These are phyloP conservation scores for Colletotrichum chrysophilum DNA, from an alignment of 2,329 filamentous ascomycete species.

Conservation along the genomic window DNA sequence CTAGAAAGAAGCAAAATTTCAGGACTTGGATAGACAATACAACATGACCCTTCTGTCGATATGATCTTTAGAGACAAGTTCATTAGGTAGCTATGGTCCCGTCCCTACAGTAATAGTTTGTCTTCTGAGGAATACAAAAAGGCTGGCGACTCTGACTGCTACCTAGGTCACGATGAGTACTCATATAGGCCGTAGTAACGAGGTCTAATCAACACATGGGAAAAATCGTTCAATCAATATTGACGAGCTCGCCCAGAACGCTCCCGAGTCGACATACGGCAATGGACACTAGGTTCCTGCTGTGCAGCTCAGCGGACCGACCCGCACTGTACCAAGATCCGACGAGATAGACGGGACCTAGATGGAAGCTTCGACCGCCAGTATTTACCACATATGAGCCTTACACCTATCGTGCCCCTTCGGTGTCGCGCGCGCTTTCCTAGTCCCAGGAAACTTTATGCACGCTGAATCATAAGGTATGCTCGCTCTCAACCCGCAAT, in stretches of 20 bases:
- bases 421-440: background rate
- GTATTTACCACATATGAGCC: background rate
- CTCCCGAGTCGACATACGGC: background rate
- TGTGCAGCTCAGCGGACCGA: background rate
- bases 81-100: background rate
- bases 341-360: background rate
- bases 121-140: background rate
- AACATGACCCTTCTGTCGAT: background rate
- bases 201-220: background rate
- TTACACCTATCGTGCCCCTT: background rate
- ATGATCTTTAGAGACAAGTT: background rate
- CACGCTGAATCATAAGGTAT: background rate
- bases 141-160: background rate
- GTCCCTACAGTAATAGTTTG: background rate
- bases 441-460: background rate
- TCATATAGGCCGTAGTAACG: fast-evolving
- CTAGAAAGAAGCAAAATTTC: background rate
- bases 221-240: background rate
- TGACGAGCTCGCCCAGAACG: background rate
- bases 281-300: background rate
- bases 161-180: background rate
- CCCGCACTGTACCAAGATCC: background rate
- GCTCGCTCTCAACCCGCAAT: background rate
- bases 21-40: background rate
- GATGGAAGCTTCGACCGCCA: background rate